Base-by-base conservation (phyloP, 2,329 filamentous ascomycete genomes). In the Hypoxylon sp. region DNA sequence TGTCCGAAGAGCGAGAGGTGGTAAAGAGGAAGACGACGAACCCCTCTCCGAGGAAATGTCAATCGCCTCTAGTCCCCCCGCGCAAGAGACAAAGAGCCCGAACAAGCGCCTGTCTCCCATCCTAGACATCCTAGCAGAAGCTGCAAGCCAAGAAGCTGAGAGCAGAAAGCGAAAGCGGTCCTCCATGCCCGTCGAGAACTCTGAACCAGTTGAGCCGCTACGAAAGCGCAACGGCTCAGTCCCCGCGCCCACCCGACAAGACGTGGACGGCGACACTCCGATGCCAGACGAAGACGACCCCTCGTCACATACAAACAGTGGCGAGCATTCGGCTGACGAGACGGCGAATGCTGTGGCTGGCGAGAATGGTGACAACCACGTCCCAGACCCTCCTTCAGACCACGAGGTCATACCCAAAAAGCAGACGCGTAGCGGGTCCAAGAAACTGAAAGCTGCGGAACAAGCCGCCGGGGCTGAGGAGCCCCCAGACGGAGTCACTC, bases 21-120 rank as follows among this genome's bases (percentile, higher is more conserved):
- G 74, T 38, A 71, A 74, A 38, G 74, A 74, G 18, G 68, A 73
- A 27, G 76, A 78, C 50, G 76, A 76, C 49, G 72, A 74, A 48
- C 68, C 66, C 18, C 65, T 73, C 29, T 75, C 75, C 18, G 69
- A 72, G 37, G 68, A 70, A 20, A 45, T 62, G 18, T 73, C 71
- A 29, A 71, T 73, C 63, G 69, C 67, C 53, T 73, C 71, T 8
- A 73, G 70, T 48, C 71, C 71, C 7, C 70, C 71, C 6, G 59
- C 59, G 43, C 70, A 65, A 53, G 59, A 60, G 29, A 62, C 52
- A 50, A 62, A 65, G 52, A 58, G 38, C 8, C 46, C 57, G 2
- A 63, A 64, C 20, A 70, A 70, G 49, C 52, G 65, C 17, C 66
- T 62, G 48, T 70, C 71, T 10, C 72, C 72, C 3, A 70, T 67